A percentile compares a stretch with the other conserved stretches of the same genome.
Conservation (phyloP, 73 alveolate genomes). For the Tetrahymena borealis region DNA sequence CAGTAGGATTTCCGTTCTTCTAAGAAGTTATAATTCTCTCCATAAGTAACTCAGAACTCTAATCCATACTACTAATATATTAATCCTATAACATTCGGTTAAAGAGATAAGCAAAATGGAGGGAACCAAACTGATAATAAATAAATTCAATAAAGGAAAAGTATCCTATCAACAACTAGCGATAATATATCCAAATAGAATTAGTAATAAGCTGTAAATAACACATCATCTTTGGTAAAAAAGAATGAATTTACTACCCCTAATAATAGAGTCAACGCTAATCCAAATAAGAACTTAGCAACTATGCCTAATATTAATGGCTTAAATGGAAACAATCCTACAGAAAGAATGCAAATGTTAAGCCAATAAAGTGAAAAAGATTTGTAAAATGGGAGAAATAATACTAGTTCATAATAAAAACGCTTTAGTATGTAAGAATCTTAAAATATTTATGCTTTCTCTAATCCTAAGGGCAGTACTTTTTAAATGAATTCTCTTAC, state of each 20-base stretch:
- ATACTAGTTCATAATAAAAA: background rate
- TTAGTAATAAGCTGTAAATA: background rate
- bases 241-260: too few relatives aligned
- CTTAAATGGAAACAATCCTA: background rate
- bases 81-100: background rate
- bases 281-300: background rate
- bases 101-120: background rate
- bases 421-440: background rate
- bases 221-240: too few relatives aligned
- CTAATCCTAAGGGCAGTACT: background rate
- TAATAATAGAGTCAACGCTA: too few relatives aligned
- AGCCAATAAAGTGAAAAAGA: background rate
- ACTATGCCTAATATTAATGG: background rate
- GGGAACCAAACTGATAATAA: background rate
- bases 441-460: background rate
- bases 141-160: background rate
- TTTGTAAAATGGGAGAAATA: background rate
- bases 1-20: background rate
- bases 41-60: background rate
- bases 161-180: background rate
- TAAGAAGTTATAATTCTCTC: background rate
- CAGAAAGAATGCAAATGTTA: background rate
- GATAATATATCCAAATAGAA: background rate
- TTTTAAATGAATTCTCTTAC: background rate
- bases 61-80: background rate